Percentiles rank a stretch among this genome's conserved stretches.
These are phyloP conservation scores for Ganoderma multipileum DNA, from an alignment of 1,284 basidiomycete species.

Conservation along the genomic window DNA sequence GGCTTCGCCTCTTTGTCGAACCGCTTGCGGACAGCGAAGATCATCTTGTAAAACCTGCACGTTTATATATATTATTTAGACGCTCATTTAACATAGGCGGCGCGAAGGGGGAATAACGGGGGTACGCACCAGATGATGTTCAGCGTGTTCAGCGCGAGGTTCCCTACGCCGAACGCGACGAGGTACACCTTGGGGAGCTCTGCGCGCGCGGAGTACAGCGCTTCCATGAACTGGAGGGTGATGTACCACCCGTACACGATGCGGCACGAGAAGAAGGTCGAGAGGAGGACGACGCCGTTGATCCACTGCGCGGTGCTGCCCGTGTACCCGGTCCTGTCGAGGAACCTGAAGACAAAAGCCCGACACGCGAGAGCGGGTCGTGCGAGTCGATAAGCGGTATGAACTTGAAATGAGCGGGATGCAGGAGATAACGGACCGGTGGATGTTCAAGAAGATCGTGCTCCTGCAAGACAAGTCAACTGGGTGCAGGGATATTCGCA, in stretches of 20 bases:
- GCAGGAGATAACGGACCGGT: constrained; percentile 55
- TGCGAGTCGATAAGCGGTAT: background rate
- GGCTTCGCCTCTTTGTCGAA: constrained; percentile 44
- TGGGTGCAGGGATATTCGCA: background rate
- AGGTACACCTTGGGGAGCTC: constrained; percentile 56
- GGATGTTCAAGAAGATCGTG: constrained; percentile 80
- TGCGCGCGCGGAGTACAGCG: constrained; percentile 55
- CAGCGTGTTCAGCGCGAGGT: constrained; percentile 65
- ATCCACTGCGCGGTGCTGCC: constrained; percentile 69
- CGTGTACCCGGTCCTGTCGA: constrained; percentile 76
- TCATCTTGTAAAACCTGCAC: constrained; percentile 73
- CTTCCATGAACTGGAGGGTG: constrained; percentile 69
- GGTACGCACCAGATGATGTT: constrained; percentile 73
- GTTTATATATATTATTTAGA: background rate
- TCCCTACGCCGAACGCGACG: constrained; percentile 59
- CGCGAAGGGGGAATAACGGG: background rate
- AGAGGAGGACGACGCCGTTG: constrained; percentile 70
- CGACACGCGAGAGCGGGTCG: background rate
- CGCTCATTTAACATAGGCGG: background rate
- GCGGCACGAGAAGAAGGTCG: constrained; percentile 67
- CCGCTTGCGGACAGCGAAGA: constrained; percentile 61
- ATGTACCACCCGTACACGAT: constrained; percentile 70
- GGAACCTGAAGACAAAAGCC: constrained; percentile 53
- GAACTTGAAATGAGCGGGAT: no score
- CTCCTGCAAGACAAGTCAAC: constrained; percentile 48